Evolutionary conservation across 257 asterid species (phyloP).

Genomic region (Solanum pennellii): DNA sequence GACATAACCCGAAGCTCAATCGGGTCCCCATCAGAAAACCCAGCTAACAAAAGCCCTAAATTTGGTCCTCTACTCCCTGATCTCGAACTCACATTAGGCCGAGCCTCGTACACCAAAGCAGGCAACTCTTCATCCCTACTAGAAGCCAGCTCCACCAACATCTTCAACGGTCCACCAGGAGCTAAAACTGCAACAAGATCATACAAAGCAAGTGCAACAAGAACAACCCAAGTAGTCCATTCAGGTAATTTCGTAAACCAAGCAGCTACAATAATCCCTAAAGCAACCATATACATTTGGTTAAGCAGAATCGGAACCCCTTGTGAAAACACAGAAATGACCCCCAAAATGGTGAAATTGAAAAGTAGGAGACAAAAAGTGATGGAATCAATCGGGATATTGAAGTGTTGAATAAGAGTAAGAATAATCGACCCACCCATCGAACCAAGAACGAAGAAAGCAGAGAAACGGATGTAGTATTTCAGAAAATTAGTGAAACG

Average conservation of each 20-base stretch:
- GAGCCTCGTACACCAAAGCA: slow-evolving; percentile 79
- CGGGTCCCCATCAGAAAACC: slow-evolving; percentile 9
- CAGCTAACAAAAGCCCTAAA: slow-evolving; percentile 42
- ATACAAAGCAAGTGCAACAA: slow-evolving; percentile 82
- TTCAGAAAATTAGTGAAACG: slow-evolving; percentile 68
- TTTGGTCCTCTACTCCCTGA: slow-evolving; percentile 21
- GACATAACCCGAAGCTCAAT: slow-evolving; percentile 48
- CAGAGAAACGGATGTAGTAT: slow-evolving; percentile 78
- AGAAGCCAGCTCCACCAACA: slow-evolving; percentile 87
- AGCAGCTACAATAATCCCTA: slow-evolving; percentile 86
- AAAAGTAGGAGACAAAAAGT: slow-evolving; percentile 47
- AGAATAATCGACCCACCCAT: slow-evolving; percentile 81
- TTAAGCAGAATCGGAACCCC: slow-evolving; percentile 71
- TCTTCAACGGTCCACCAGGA: slow-evolving; percentile 89
- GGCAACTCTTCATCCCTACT: slow-evolving; percentile 82
- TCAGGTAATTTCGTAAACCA: slow-evolving; percentile 91
- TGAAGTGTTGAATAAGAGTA: slow-evolving; percentile 52
- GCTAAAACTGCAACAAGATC: slow-evolving; percentile 86
- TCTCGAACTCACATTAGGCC: slow-evolving; percentile 47
- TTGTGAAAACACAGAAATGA: slow-evolving; percentile 58
- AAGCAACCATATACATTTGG: slow-evolving; percentile 65
- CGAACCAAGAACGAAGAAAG: slow-evolving; percentile 49
- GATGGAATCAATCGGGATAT: slow-evolving; percentile 63
- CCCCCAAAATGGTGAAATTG: slow-evolving; percentile 65
- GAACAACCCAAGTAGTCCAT: slow-evolving; percentile 91